A percentile compares a stretch with the other conserved stretches of the same genome.
Conservation (phyloP, 1,284 basidiomycete species). For the Ustilago vetiveriae region DNA sequence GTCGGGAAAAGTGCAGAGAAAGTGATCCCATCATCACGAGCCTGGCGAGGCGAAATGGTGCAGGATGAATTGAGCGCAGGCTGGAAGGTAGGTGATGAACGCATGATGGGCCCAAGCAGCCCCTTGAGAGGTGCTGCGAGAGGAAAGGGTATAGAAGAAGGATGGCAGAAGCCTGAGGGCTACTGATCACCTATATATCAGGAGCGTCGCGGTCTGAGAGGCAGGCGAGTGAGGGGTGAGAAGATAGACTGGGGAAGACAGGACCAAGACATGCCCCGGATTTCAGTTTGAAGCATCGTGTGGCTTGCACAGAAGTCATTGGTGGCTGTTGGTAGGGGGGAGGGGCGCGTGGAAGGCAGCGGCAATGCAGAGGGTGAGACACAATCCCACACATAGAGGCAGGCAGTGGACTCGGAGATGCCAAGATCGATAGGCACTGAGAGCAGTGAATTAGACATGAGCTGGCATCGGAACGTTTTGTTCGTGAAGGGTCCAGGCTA, state of each 20-base stretch:
- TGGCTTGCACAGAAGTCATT: too few relatives aligned
- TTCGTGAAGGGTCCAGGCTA: too few relatives aligned
- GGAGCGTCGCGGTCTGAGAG: neutral
- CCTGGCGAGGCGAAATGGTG: slow-evolving; percentile 5
- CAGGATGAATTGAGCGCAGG: slow-evolving; percentile 23
- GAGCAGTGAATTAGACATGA: neutral
- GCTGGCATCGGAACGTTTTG: neutral
- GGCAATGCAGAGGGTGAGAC: slow-evolving; percentile 1
- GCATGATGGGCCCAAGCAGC: slow-evolving; percentile 4
- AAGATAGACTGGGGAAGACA: neutral
- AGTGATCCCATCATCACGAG: slow-evolving; percentile 14
- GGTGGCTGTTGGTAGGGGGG: too few relatives aligned
- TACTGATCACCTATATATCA: neutral
- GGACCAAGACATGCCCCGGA: neutral
- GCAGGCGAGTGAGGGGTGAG: neutral
- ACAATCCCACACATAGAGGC: neutral
- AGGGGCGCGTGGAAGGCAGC: neutral
- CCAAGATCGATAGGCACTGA: neutral
- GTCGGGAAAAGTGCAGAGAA: slow-evolving; percentile 29
- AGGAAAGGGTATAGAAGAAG: neutral
- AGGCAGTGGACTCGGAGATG: slow-evolving; percentile 4
- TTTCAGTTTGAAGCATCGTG: too few relatives aligned
- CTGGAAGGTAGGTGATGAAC: slow-evolving; percentile 22
- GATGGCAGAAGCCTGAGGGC: neutral
- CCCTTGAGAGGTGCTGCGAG: too few relatives aligned